phyloP scores from a whole-genome alignment of 1,139 yeast species.

The Zhuliangozyma parablackwelliae region DNA sequence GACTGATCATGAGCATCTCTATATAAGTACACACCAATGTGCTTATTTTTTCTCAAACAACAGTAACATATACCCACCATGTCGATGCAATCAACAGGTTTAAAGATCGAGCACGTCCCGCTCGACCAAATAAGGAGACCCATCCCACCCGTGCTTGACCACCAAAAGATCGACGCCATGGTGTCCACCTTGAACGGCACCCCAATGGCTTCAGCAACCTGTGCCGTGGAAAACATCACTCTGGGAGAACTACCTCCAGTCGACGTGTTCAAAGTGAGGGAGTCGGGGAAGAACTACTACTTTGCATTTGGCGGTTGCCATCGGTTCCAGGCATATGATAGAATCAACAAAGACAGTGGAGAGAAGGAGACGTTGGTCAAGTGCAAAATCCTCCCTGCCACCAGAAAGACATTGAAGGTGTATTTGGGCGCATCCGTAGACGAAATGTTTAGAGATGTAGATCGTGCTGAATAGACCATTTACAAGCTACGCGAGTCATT shows the following conservation, averaged over 20 bases:
- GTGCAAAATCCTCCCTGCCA: slow-evolving; percentile 65
- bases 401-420: slow-evolving; percentile 54
- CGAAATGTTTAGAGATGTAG: slow-evolving; percentile 36
- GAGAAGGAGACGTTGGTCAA: slow-evolving; percentile 48
- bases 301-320: slow-evolving; percentile 89
- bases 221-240: slow-evolving; percentile 48
- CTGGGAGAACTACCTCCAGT: slow-evolving; percentile 73
- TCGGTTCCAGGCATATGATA: slow-evolving; percentile 73
- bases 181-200: slow-evolving; percentile 62
- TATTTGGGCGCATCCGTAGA: slow-evolving; percentile 68
- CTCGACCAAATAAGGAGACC: slow-evolving; percentile 67
- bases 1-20: too few relatives aligned
- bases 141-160: slow-evolving; percentile 76
- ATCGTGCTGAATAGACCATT: neutral
- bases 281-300: slow-evolving; percentile 55
- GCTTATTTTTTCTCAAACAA: neutral
- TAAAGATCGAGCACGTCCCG: slow-evolving; percentile 56
- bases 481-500: too few relatives aligned
- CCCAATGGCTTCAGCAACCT: slow-evolving; percentile 64
- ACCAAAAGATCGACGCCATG: slow-evolving; percentile 72
- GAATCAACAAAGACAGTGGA: slow-evolving; percentile 18
- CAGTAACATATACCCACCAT: slow-evolving; percentile 6
- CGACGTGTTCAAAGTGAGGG: slow-evolving; percentile 66
- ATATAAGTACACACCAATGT: neutral
- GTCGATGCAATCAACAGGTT: slow-evolving; percentile 36